Evolutionary conservation across 2,329 filamentous ascomycete species (phyloP), one percentile per base, ranked within the genome.

Genomic region (Graphilbum ipis-grandicollis): DNA sequence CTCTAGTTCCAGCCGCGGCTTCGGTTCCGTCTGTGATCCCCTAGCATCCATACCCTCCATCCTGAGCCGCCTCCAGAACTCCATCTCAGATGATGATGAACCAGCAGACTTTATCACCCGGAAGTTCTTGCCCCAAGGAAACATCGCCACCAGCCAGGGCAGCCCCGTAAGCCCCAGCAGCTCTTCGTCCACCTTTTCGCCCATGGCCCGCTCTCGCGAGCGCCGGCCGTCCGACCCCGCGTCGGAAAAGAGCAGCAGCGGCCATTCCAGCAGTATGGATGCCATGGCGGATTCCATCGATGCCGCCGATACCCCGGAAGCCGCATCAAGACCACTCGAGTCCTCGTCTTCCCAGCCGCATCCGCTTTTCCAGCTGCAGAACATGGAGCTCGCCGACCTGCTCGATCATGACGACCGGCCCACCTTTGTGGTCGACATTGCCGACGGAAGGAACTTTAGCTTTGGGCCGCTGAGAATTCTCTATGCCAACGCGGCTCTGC

Each of bases 371-470:
- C 21, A 23, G 10, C 21, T 86, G 5, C 69, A 70, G 31, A 67
- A 68, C 19, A 62, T 85, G 36, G 75, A 78, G 19, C 65, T 83
- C 9, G 56, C 77, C 17, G 82, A 88, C 52, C 58, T 88, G 29
- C 55, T 90, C 30, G 80, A 88, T 49, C 70, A 79, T 45, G 82
- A 90, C 50, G 71, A 78, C 35, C 63, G 82, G 33, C 82, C 80
- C 3, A 81, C 78, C 0, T 83, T 88, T 47, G 66, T 88, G 31
- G 62, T 88, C 25, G 80, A 88, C 47, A 56, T 81, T 35, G 60
- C 62, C 8, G 71, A 77, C 47, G 53, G 62, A 2, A 52, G 57
- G n/a, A 76, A 75, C 45, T 63, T 61, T 33, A 58, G 56, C 18
- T 58, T 65, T 1, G 64, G 65, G 0, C 60, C 62, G 2, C 53